phyloP scores from a whole-genome alignment of 2,329 filamentous ascomycete genomes.

The Karstenula rhodostoma region DNA sequence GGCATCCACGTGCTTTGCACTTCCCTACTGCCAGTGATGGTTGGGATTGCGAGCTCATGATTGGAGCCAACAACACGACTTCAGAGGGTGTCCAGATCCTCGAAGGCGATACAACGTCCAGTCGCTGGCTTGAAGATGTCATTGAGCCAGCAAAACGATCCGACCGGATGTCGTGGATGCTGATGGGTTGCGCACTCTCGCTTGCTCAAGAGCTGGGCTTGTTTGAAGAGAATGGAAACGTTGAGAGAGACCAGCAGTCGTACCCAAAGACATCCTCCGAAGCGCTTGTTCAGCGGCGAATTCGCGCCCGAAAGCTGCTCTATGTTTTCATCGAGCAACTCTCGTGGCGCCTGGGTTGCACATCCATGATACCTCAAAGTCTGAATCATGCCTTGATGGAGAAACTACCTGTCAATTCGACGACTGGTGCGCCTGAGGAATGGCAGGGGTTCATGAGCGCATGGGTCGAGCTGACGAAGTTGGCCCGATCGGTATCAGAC shows the following conservation, averaged over 20 bases:
- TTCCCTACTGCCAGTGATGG: slow-evolving; percentile 63
- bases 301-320: slow-evolving; percentile 45
- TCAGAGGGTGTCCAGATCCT: slow-evolving; percentile 44
- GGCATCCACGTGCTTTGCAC: slow-evolving; percentile 64
- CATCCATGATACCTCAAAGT: slow-evolving; percentile 60
- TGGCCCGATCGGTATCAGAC: slow-evolving; percentile 62
- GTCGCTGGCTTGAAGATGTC: slow-evolving; percentile 62
- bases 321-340: slow-evolving; percentile 61
- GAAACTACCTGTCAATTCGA: slow-evolving; percentile 49
- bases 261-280: slow-evolving; percentile 43
- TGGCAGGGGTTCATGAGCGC: slow-evolving; percentile 62
- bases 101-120: slow-evolving; percentile 48
- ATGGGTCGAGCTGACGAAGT: slow-evolving; percentile 55
- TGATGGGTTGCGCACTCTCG: slow-evolving; percentile 62
- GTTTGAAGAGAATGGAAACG: slow-evolving; percentile 53
- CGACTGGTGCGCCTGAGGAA: slow-evolving; percentile 51
- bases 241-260: slow-evolving; percentile 46
- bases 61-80: slow-evolving; percentile 52
- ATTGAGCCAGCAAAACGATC: slow-evolving; percentile 63
- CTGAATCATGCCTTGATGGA: slow-evolving; percentile 51
- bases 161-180: slow-evolving; percentile 68
- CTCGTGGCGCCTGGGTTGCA: slow-evolving; percentile 60
- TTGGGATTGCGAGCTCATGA: slow-evolving; percentile 63
- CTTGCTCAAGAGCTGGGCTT: slow-evolving; percentile 62
- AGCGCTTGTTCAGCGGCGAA: slow-evolving; percentile 41